Percentiles rank a stretch among this genome's conserved stretches.
Evolutionary conservation across 2,329 filamentous ascomycete species (phyloP).

Genomic region (Didymella sp.): DNA sequence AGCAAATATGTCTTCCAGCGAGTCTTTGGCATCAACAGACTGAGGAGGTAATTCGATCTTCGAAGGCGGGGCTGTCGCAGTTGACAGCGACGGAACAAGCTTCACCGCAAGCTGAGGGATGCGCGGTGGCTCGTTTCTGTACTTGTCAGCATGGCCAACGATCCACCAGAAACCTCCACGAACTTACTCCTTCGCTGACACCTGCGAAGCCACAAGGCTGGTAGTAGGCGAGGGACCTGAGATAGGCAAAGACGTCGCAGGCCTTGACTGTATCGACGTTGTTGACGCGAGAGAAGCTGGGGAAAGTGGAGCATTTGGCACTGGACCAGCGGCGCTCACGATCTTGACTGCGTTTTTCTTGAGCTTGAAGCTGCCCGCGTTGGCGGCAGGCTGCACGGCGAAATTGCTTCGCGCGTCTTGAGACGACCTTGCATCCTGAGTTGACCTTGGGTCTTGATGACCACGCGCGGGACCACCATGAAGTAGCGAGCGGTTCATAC

Average conservation of each 20-base stretch:
- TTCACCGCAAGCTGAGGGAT: neutral
- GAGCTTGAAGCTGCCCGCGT: constrained; percentile 28
- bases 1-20: constrained; percentile 31
- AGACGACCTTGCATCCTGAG: neutral
- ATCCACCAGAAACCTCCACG: neutral
- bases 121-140: constrained; percentile 2
- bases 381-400: constrained; percentile 32
- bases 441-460: neutral
- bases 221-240: neutral
- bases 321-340: constrained; percentile 25
- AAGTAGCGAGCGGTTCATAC: constrained; percentile 25
- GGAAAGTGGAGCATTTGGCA: neutral
- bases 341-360: constrained; percentile 43
- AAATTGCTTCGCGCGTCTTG: constrained; percentile 24
- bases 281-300: neutral
- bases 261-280: neutral
- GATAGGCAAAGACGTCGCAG: neutral
- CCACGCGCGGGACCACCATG: constrained; percentile 10
- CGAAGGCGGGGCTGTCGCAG: neutral
- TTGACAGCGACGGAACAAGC: neutral
- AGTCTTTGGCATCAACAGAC: constrained; percentile 2
- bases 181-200: constrained; percentile 26
- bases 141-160: constrained; percentile 8
- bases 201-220: constrained; percentile 14
- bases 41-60: constrained; percentile 9